These are phyloP conservation scores for Knoxdaviesia capensis DNA, from an alignment of 2,329 filamentous ascomycete genomes.

Conservation along the genomic window DNA sequence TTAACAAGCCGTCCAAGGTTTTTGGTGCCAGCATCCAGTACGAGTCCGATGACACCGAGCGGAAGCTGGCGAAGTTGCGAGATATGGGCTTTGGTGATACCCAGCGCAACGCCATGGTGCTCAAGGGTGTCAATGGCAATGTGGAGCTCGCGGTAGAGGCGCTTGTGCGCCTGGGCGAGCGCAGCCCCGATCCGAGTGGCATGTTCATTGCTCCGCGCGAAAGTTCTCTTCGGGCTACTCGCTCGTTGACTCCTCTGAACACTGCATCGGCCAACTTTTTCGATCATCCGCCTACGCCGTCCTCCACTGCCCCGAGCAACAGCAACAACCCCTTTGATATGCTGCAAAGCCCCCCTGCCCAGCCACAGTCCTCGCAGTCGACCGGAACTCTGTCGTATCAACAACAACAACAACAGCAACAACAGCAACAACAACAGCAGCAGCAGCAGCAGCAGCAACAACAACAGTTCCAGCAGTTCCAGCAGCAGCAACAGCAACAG, in stretches of 20 bases:
- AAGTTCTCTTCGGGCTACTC: slow-evolving; percentile 24
- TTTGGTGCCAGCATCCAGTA: slow-evolving; percentile 49
- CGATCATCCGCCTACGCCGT: slow-evolving; percentile 13
- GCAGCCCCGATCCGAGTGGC: slow-evolving; percentile 12
- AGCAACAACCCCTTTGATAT: slow-evolving; percentile 52
- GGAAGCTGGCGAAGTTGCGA: slow-evolving; percentile 55
- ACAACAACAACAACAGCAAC: slow-evolving; percentile 33
- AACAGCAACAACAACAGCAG: slow-evolving; percentile 20
- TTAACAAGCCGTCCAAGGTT: slow-evolving; percentile 44
- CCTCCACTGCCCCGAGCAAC: slow-evolving; percentile 25
- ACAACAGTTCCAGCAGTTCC: no score
- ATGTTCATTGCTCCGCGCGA: slow-evolving; percentile 24
- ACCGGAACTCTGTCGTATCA: slow-evolving; percentile 30
- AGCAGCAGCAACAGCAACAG: no score
- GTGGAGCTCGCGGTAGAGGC: slow-evolving; percentile 73
- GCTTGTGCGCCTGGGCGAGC: slow-evolving; percentile 64
- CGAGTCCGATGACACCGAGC: slow-evolving; percentile 40
- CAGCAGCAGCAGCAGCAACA: no score
- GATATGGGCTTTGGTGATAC: slow-evolving; percentile 88
- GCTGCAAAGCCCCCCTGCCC: slow-evolving; percentile 23
- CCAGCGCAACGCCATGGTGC: slow-evolving; percentile 57
- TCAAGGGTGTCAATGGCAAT: slow-evolving; percentile 70
- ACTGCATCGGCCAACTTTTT: slow-evolving; percentile 11
- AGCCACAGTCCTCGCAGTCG: slow-evolving; percentile 43
- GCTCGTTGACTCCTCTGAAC: slow-evolving; percentile 32